These are phyloP conservation scores for Elongisporangium prolatum DNA, from an alignment of 352 stramenopile genomes.

Conservation along the genomic window DNA sequence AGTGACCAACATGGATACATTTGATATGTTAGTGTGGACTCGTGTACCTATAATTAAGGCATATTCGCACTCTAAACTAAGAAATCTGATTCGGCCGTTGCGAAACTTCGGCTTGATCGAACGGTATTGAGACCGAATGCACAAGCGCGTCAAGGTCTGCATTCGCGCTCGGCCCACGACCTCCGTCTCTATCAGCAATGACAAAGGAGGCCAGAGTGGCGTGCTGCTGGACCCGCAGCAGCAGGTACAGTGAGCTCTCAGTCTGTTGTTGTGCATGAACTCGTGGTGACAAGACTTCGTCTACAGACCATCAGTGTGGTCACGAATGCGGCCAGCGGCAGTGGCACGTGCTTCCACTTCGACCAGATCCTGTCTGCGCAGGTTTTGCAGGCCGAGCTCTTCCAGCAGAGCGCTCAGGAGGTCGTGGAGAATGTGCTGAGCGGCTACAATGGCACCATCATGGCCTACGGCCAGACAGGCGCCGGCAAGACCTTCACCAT, in stretches of 20 bases:
- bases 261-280: background rate
- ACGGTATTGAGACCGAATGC: conserved; percentile 24
- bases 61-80: background rate
- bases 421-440: conserved; percentile 56
- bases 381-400: conserved; percentile 50
- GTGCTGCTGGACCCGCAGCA: conserved; percentile 43
- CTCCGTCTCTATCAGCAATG: conserved; percentile 1
- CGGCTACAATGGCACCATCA: conserved; percentile 75
- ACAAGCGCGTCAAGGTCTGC: conserved; percentile 70
- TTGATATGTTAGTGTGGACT: background rate
- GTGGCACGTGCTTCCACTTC: conserved; percentile 58
- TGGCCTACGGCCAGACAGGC: conserved; percentile 73
- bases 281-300: conserved; percentile 1
- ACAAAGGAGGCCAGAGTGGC: conserved; percentile 8
- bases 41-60: background rate
- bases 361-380: conserved; percentile 47
- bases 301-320: conserved; percentile 52
- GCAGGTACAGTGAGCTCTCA: conserved; percentile 20
- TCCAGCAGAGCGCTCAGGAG: conserved; percentile 29
- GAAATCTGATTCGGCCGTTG: background rate
- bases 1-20: conserved; percentile 1
- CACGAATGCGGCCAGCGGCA: conserved; percentile 44
- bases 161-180: conserved; percentile 50
- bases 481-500: conserved; percentile 77
- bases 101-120: too few relatives aligned